Conservation (phyloP, 805 yeast genomes). For the Ascoidea asiatica region DNA sequence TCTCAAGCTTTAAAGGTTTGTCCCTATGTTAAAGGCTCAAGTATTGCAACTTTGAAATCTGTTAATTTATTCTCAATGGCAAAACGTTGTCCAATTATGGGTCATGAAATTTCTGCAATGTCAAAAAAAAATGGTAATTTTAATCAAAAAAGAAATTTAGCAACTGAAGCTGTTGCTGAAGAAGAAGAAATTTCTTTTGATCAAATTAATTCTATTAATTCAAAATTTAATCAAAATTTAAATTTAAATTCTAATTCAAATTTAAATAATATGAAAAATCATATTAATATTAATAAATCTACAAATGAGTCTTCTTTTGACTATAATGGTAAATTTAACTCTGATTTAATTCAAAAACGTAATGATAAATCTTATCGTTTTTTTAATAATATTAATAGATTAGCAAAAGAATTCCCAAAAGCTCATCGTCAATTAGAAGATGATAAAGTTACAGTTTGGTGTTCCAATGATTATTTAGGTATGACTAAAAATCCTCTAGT, state of each 20-base stretch:
- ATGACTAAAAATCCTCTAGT: constrained; percentile 78
- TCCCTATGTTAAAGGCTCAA: constrained; percentile 13
- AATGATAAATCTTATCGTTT: constrained; percentile 85
- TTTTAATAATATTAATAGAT: constrained; percentile 93
- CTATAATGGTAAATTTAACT: constrained; percentile 54
- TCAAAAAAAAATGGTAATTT: neutral
- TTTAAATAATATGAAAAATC: constrained; percentile 10
- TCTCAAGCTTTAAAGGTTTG: constrained; percentile 11
- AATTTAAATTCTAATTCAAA: neutral
- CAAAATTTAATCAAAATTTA: neutral
- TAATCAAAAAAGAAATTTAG: neutral
- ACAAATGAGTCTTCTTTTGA: constrained; percentile 48
- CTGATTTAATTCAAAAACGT: constrained; percentile 62
- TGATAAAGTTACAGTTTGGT: constrained; percentile 96
- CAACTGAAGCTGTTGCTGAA: neutral
- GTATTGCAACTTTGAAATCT: constrained; percentile 12
- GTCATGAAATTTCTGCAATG: neutral
- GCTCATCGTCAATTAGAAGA: constrained; percentile 71
- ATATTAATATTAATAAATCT: constrained; percentile 18
- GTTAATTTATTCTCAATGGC: neutral
- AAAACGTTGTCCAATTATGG: constrained; percentile 1
- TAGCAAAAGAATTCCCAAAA: constrained; percentile 84
- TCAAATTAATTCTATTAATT: neutral
- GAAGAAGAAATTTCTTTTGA: neutral
- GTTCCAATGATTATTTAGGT: constrained; percentile 94